Evolutionary conservation across 352 stramenopile genomes (phyloP), one percentile per base, ranked within the genome.

Genomic region (Globisporangium viniferum): DNA sequence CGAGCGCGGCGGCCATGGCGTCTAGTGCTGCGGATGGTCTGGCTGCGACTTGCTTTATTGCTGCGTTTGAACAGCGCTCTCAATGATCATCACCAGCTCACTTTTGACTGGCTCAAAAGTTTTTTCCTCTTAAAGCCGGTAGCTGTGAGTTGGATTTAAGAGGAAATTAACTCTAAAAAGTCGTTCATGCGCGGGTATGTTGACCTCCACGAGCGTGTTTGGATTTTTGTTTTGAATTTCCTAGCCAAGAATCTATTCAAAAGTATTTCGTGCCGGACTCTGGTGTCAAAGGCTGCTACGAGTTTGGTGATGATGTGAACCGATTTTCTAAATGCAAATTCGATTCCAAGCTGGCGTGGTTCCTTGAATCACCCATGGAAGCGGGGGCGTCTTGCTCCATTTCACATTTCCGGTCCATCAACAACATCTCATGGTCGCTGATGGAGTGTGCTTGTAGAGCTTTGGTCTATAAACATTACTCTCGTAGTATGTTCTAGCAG

Each of bases 1-100:
- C 80, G 59, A 88, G 73, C 67, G 83, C 80, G 62, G 67, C 77
- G 58, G 69, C 77, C 84, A 90, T 91, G 56, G 57, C 77, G n/a
- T 59, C 58, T 14, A 39, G 12, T 31, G 36, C 20, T 33, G 55
- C 20, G 41, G 15, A 9, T 49, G 41, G 15, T 24, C 24, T 20
- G 41, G 15, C 41, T 41, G 55, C 55, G 55, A 59, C n/a, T 46
- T 33, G 55, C 31, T 66, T 18, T 49, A 22, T 22, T 44, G 36
- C 5, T 49, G 39, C 36, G 6, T 15, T 41, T 41, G 35, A 41
- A 41, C 35, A 41, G 14, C 12, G 5, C 41, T n/a, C 14, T 48
- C 14, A 5, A 48, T 35, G 24, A 24, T 24, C 24, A 24, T 24
- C 10, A 69, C 54, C 51, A 62, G 62, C 49, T 62, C 39, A n/a